Conservation (phyloP, 345 rosid genomes). For the Geranium rotundifolium region DNA sequence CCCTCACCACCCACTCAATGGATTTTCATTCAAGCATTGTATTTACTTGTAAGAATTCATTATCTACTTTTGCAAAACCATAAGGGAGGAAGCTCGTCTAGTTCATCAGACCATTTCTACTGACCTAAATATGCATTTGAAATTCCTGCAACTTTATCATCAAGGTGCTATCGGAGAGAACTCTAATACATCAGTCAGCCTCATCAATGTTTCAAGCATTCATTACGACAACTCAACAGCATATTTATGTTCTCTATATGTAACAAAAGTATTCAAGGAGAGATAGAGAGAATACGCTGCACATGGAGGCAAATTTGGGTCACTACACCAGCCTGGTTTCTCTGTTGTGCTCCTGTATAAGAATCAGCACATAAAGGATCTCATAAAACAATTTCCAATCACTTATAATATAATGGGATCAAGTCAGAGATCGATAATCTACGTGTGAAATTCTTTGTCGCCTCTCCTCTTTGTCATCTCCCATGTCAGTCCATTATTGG, state of each 20-base stretch:
- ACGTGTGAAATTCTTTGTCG: slow-evolving; percentile 26
- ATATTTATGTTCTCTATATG: neutral
- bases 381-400: neutral
- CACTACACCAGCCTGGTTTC: slow-evolving; percentile 25
- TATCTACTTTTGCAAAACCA: neutral
- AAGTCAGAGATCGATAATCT: neutral
- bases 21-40: too few species aligned
- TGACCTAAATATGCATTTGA: neutral
- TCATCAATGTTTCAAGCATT: neutral
- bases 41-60: too few species aligned
- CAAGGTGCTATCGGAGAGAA: neutral
- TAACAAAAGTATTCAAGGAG: too few species aligned
- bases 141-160: neutral
- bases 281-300: slow-evolving; percentile 16
- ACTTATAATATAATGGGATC: neutral
- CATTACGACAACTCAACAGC: neutral
- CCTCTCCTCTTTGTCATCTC: slow-evolving; percentile 27
- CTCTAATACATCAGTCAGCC: neutral
- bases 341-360: slow-evolving; percentile 17
- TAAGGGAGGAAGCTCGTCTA: neutral
- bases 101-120: neutral
- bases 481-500: slow-evolving; percentile 23
- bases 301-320: slow-evolving; percentile 26
- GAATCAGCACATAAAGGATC: neutral
- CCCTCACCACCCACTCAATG: too few species aligned